Evolutionary conservation across 306 rosid genomes (phyloP).

Genomic region (Pueraria montana): DNA sequence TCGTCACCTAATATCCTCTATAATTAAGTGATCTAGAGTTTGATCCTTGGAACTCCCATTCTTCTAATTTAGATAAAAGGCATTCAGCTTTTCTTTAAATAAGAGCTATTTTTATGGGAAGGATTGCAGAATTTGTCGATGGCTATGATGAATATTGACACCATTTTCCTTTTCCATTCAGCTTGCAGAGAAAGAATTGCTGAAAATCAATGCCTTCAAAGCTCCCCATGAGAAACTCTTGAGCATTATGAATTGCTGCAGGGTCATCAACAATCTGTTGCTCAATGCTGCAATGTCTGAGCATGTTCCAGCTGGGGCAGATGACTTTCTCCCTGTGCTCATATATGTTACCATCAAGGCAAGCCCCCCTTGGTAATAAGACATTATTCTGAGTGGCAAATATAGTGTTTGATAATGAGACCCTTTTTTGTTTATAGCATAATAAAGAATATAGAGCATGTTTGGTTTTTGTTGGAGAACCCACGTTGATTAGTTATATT

Average conservation of each 20-base stretch:
- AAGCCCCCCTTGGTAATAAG: slow-evolving; percentile 77
- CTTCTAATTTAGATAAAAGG: slow-evolving; percentile 8
- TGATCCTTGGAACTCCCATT: background rate
- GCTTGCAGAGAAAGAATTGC: slow-evolving; percentile 84
- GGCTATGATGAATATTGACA: slow-evolving; percentile 16
- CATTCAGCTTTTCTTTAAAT: background rate
- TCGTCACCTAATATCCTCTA: background rate
- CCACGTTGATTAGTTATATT: background rate
- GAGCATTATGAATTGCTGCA: slow-evolving; percentile 75
- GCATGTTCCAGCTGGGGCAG: slow-evolving; percentile 77
- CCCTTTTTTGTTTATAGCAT: background rate
- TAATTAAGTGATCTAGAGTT: background rate
- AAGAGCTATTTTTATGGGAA: background rate
- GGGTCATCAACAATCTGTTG: slow-evolving; percentile 77
- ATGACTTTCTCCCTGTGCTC: slow-evolving; percentile 84
- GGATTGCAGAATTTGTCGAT: slow-evolving; percentile 1
- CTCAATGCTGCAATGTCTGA: slow-evolving; percentile 73
- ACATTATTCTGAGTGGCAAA: slow-evolving; percentile 50
- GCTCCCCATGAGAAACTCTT: slow-evolving; percentile 78
- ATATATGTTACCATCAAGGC: slow-evolving; percentile 86
- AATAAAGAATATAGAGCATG: background rate
- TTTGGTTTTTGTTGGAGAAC: background rate
- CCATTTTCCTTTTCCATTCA: slow-evolving; percentile 40
- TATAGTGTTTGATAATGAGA: slow-evolving; percentile 4
- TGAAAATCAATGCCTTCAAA: slow-evolving; percentile 74